These are phyloP conservation scores for Xylaria hypoxylon DNA, from an alignment of 2,329 filamentous ascomycete genomes.

Conservation along the genomic window DNA sequence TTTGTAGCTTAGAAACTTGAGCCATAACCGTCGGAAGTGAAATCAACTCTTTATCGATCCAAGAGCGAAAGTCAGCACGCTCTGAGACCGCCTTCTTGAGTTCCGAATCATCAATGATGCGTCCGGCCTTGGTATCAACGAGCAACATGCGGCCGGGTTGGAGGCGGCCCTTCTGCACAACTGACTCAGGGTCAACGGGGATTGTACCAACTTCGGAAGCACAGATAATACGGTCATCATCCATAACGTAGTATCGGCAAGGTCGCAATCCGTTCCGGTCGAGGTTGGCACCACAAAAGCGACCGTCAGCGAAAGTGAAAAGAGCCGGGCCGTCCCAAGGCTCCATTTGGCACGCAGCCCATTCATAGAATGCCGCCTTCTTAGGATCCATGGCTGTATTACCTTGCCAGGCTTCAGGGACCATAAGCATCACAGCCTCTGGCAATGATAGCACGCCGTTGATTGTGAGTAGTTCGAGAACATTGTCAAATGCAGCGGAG, in stretches of 20 bases:
- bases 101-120: slow-evolving; percentile 94
- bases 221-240: slow-evolving; percentile 97
- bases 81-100: slow-evolving; percentile 89
- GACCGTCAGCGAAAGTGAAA: slow-evolving; percentile 96
- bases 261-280: slow-evolving; percentile 95
- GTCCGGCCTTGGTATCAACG: slow-evolving; percentile 87
- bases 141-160: slow-evolving; percentile 96
- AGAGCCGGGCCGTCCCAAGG: slow-evolving; percentile 97
- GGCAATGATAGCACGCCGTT: slow-evolving; percentile 95
- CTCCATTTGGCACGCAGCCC: slow-evolving; percentile 99
- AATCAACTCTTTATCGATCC: slow-evolving; percentile 88
- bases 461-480: slow-evolving; percentile 91
- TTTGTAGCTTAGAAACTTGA: slow-evolving; percentile 66
- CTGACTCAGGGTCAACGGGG: slow-evolving; percentile 85
- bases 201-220: slow-evolving; percentile 97
- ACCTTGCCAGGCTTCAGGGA: slow-evolving; percentile 97
- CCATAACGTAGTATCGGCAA: slow-evolving; percentile 96
- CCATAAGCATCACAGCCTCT: slow-evolving; percentile 98
- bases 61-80: slow-evolving; percentile 87
- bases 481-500: slow-evolving; percentile 97
- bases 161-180: slow-evolving; percentile 92
- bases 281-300: slow-evolving; percentile 96
- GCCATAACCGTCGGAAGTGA: slow-evolving; percentile 81
- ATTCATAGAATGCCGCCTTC: slow-evolving; percentile 98
- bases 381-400: slow-evolving; percentile 91